Evolutionary conservation across 2,329 filamentous ascomycete species (phyloP), one percentile per base, ranked within the genome.

Genomic region (Stemphylium beticola): DNA sequence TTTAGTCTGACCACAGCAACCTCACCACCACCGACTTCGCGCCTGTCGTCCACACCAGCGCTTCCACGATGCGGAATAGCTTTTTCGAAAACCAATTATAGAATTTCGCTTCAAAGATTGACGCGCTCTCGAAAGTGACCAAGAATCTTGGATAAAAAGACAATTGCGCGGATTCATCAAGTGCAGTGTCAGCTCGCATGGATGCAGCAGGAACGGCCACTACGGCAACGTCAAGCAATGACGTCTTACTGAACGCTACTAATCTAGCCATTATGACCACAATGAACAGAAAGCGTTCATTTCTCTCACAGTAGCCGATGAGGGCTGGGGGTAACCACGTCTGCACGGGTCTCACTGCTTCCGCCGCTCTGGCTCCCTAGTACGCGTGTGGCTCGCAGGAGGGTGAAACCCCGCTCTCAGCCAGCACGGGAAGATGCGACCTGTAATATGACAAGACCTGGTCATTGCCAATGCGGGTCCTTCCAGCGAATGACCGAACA

Each of bases 341-440:
- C 61, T 55, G 59, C 58, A 67, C 73, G 71, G 72, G 65, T 74
- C 60, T 65, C 59, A 37, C 46, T 65, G 60, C 62, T 67, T 69
- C 72, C 71, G 72, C 61, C 54, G 62, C 61, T 67, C 57, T 64
- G 65, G 56, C 46, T 67, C 39, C 55, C 67, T 55, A 58, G 65
- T 37, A 57, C 44, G 32, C 61, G 53, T 57, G 61, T 55, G 57
- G 58, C 57, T 59, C 64, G 71, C 71, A 74, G 71, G 68, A 69
- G 62, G 56, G 68, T 74, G 73, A 74, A 74, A 74, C 73, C 65
- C 66, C 60, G 66, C 66, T 48, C 66, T 57, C 55, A 63, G 59
- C 62, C 68, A 72, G 68, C 62, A 63, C 57, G 51, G 60, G 58
- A 67, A 53, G 62, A 58, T 64, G 57, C 42, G 49, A 46, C 62